These are phyloP conservation scores for Colletotrichum tropicicola DNA, from an alignment of 2,329 filamentous ascomycete genomes.

Conservation along the genomic window DNA sequence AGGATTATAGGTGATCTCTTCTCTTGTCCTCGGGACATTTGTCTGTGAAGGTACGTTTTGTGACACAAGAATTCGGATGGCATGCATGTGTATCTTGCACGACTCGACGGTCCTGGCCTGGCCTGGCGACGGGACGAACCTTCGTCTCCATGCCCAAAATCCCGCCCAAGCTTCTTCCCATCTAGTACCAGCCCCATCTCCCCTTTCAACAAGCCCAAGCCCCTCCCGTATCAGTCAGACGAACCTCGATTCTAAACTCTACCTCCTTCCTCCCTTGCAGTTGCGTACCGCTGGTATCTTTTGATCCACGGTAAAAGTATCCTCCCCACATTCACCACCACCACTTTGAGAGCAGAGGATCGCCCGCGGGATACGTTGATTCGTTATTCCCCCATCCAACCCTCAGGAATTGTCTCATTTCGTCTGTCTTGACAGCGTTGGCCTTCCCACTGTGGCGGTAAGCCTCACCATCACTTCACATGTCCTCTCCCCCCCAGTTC, in stretches of 20 bases:
- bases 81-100: background rate
- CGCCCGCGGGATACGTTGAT: constrained; percentile 70
- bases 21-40: constrained; percentile 12
- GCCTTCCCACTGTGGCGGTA: constrained; percentile 57
- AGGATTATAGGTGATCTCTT: constrained; percentile 24
- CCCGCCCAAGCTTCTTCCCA: constrained; percentile 10
- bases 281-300: constrained; percentile 51
- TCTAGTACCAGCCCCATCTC: constrained; percentile 27
- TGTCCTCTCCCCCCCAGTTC: background rate
- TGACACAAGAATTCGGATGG: constrained; percentile 2
- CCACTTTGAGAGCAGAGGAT: constrained; percentile 43
- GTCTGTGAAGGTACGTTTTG: constrained; percentile 31
- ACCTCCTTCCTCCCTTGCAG: constrained; percentile 43
- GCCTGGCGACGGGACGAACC: constrained; percentile 20
- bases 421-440: constrained; percentile 50
- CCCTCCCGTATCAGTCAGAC: background rate
- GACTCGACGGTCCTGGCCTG: background rate
- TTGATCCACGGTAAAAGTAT: constrained; percentile 36
- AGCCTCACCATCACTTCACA: constrained; percentile 44
- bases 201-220: background rate
- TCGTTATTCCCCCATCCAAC: constrained; percentile 64
- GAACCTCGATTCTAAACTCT: constrained; percentile 35
- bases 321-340: constrained; percentile 46
- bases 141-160: constrained; percentile 3
- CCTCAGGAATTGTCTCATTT: constrained; percentile 60